Conservation (phyloP, 2,329 filamentous ascomycete genomes). For the Penicillium sp. region DNA sequence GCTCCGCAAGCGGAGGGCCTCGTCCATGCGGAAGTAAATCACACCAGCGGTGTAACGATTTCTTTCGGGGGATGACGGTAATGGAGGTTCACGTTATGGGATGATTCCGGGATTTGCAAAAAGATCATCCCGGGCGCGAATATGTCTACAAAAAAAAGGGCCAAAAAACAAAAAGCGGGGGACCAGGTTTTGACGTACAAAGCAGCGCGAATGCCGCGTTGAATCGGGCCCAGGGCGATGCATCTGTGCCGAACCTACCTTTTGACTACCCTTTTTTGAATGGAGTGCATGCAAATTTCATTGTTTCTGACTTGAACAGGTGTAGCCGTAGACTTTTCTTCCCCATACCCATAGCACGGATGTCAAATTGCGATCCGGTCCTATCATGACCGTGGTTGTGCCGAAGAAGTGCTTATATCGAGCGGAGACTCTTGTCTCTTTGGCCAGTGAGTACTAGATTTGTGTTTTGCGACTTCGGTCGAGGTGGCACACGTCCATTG, state of each 20-base stretch:
- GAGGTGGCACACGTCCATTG: constrained; percentile 46
- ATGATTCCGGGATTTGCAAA: constrained; percentile 26
- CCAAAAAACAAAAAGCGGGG: constrained; percentile 16
- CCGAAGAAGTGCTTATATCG: constrained; percentile 97
- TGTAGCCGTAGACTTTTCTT: constrained; percentile 4
- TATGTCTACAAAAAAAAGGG: constrained; percentile 25
- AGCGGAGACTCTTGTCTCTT: constrained; percentile 25
- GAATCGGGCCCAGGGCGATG: constrained; percentile 18
- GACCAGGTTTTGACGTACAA: constrained; percentile 21
- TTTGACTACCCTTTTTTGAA: constrained; percentile 29
- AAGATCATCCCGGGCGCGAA: constrained; percentile 23
- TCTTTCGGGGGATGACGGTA: constrained; percentile 33
- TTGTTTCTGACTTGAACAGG: constrained; percentile 13
- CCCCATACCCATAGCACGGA: constrained; percentile 69
- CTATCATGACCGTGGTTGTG: constrained; percentile 84
- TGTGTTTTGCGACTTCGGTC: constrained; percentile 31
- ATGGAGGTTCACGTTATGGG: constrained; percentile 38
- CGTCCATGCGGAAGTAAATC: constrained; percentile 84
- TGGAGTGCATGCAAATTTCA: constrained; percentile 29
- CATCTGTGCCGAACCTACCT: constrained; percentile 28
- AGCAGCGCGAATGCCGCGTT: constrained; percentile 17
- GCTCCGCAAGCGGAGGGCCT: constrained; percentile 93
- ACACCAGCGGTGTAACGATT: constrained; percentile 26
- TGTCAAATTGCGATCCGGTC: constrained; percentile 99
- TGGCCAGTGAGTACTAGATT: constrained; percentile 45